phyloP scores from a whole-genome alignment of 352 stramenopile species.

The Globisporangium abappressorium region DNA sequence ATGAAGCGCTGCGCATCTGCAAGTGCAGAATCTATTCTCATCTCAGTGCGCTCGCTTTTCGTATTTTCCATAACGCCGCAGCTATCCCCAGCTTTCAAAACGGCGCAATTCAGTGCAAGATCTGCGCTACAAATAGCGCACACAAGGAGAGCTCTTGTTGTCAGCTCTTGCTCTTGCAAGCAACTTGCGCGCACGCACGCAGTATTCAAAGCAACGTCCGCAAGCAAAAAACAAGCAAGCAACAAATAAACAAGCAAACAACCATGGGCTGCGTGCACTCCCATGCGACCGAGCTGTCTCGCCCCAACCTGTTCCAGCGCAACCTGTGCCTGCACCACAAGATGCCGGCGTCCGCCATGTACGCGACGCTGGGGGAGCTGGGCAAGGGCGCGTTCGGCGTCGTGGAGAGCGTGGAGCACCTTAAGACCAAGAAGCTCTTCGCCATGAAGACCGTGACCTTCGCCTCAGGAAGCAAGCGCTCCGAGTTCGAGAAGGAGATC shows the following conservation, averaged over 20 bases:
- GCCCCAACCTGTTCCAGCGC: constrained; percentile 73
- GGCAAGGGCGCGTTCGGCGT: constrained; percentile 72
- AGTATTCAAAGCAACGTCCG: background rate
- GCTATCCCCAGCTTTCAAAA: background rate
- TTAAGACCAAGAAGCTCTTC: constrained; percentile 60
- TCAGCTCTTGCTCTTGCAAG: too few species aligned
- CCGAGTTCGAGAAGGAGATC: constrained; percentile 79
- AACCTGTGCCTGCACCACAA: constrained; percentile 80
- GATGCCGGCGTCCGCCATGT: constrained; percentile 38
- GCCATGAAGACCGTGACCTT: constrained; percentile 84
- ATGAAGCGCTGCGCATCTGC: background rate
- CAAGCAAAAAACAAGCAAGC: background rate
- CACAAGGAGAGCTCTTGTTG: background rate
- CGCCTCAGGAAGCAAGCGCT: constrained; percentile 48
- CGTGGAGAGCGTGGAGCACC: constrained; percentile 71
- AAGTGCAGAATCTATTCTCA: background rate
- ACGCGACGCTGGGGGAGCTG: constrained; percentile 51
- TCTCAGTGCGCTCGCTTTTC: too few species aligned
- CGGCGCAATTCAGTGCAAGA: background rate
- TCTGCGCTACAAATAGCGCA: constrained; percentile 1
- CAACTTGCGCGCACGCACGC: background rate
- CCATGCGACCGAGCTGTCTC: constrained; percentile 28
- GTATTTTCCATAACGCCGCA: background rate
- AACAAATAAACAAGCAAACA: constrained; percentile 18
- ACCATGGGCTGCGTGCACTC: constrained; percentile 72